Conservation (phyloP, 257 asterid genomes). For the Solanum clarkiae region DNA sequence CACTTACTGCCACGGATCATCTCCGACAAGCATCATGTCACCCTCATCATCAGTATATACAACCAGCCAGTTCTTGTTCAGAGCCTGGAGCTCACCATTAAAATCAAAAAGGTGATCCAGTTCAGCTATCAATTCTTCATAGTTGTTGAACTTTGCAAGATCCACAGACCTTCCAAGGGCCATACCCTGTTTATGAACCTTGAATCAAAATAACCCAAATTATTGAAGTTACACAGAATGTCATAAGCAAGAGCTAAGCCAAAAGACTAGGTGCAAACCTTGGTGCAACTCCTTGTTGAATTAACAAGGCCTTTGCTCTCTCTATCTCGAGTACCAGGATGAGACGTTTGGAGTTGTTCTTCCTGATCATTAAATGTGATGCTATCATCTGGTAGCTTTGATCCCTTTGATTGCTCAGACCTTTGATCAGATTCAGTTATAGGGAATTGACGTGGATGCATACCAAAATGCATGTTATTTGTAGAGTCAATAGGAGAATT, state of each 20-base stretch:
- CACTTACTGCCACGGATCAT: constrained; percentile 87
- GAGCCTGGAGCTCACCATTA: constrained; percentile 49
- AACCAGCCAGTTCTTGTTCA: constrained; percentile 68
- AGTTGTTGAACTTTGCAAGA: constrained; percentile 52
- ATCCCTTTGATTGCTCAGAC: constrained; percentile 44
- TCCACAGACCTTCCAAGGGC: constrained; percentile 83
- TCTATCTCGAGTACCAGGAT: constrained; percentile 20
- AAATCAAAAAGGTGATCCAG: constrained; percentile 70
- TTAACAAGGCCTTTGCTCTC: constrained; percentile 45
- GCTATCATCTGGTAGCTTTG: constrained; percentile 36
- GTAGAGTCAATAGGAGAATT: constrained; percentile 18
- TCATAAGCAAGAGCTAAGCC: not conserved
- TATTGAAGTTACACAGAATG: not conserved
- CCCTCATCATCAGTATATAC: constrained; percentile 76
- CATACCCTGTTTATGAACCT: constrained; percentile 81
- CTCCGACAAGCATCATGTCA: constrained; percentile 88
- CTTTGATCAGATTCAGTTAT: constrained; percentile 33
- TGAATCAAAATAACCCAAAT: not conserved
- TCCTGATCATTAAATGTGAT: constrained; percentile 41
- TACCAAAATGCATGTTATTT: constrained; percentile 13
- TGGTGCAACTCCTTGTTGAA: constrained; percentile 89
- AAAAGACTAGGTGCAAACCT: constrained; percentile 32
- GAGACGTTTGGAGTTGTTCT: constrained; percentile 16
- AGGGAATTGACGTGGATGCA: constrained; percentile 28
- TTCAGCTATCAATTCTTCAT: constrained; percentile 52